phyloP scores from a whole-genome alignment of 768 basidiomycete species.

The Tulasnella sp. region DNA sequence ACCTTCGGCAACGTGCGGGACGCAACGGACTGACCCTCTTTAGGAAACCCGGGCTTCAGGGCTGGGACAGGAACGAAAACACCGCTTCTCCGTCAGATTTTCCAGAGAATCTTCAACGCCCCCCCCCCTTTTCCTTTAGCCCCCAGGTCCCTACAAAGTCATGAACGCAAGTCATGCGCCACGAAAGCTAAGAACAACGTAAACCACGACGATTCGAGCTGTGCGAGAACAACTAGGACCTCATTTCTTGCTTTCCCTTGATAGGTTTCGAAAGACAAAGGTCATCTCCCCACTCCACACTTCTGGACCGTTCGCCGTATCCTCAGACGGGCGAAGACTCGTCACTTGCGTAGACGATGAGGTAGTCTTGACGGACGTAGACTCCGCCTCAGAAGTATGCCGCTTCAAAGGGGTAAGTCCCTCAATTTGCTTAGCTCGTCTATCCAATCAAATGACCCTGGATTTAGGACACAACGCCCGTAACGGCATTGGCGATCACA shows the following conservation, averaged over 20 bases:
- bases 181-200: constrained; percentile 56
- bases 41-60: background rate
- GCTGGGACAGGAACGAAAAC: constrained; percentile 13
- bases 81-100: background rate
- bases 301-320: constrained; percentile 76
- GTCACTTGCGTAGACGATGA: constrained; percentile 87
- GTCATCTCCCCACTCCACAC: constrained; percentile 82
- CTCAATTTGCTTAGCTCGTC: constrained; percentile 10
- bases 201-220: constrained; percentile 21
- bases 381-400: constrained; percentile 68
- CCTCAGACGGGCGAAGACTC: constrained; percentile 71
- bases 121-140: background rate
- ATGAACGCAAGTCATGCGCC: background rate
- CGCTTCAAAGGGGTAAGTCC: constrained; percentile 75
- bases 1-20: background rate
- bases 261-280: constrained; percentile 71
- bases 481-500: constrained; percentile 80
- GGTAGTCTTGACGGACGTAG: constrained; percentile 76
- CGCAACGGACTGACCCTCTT: background rate
- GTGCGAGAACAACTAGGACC: background rate
- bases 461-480: constrained; percentile 71
- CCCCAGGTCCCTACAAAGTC: background rate
- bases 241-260: constrained; percentile 1
- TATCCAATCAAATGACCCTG: constrained; percentile 17
- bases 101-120: background rate